Conservation (phyloP, 2,329 filamentous ascomycete genomes). For the Fusarium anguioides region DNA sequence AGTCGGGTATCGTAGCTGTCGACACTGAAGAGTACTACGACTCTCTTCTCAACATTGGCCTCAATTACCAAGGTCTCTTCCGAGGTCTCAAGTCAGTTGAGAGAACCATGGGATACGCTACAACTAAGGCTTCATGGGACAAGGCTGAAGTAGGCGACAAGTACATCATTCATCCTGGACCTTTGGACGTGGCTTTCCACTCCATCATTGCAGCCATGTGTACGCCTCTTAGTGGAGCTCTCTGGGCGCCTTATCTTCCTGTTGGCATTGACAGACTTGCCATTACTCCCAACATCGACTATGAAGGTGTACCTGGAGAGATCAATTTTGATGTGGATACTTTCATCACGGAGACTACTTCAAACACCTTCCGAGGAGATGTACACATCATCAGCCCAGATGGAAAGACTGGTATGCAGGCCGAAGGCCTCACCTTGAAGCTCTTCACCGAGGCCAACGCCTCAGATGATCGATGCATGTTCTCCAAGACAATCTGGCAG, state of each 20-base stretch:
- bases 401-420: not conserved
- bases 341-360: not conserved
- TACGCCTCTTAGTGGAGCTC: not conserved
- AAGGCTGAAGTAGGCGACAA: not conserved
- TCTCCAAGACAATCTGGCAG: not conserved
- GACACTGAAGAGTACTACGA: not conserved
- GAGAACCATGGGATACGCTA: slow-evolving; percentile 4
- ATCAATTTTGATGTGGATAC: slow-evolving; percentile 3
- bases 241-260: slow-evolving; percentile 2
- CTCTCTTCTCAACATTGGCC: not conserved
- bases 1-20: not conserved
- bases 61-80: not conserved
- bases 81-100: not conserved
- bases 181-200: not conserved
- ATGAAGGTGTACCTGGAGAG: not conserved
- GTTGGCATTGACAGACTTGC: slow-evolving; percentile 2
- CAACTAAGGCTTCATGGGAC: not conserved
- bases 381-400: not conserved
- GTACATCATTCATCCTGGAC: not conserved
- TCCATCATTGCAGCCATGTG: slow-evolving; percentile 1
- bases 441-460: not conserved
- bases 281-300: not conserved
- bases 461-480: not conserved
- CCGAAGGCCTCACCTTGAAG: not conserved
- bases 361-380: not conserved